These are phyloP conservation scores for Mucor sp. DNA, from an alignment of 371 early-diverging fungal species.

Conservation along the genomic window DNA sequence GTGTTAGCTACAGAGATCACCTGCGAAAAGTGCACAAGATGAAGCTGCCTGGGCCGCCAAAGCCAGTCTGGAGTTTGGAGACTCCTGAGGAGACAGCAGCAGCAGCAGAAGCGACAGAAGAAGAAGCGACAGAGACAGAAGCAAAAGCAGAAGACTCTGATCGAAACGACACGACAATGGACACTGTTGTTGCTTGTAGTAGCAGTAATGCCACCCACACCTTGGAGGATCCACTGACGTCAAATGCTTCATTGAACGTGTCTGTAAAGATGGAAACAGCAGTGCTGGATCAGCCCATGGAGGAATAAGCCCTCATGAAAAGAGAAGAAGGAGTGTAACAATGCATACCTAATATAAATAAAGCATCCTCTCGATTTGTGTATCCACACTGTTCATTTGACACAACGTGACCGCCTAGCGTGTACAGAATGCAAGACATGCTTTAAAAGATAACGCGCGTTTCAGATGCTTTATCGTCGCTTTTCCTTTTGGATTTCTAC, in stretches of 20 bases:
- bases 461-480: not conserved
- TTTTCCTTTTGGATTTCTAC: not conserved
- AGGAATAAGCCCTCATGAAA: not conserved
- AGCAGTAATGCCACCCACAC: not conserved
- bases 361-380: not conserved
- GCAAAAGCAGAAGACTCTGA: not conserved
- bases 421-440: not conserved
- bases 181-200: no score
- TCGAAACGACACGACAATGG: no score
- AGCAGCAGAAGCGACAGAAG: not conserved
- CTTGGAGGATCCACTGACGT: not conserved
- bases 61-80: not conserved
- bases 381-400: not conserved
- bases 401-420: not conserved
- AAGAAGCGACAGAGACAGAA: no score
- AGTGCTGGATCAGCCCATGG: not conserved
- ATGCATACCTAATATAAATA: not conserved
- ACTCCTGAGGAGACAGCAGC: not conserved
- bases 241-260: no score
- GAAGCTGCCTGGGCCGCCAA: not conserved
- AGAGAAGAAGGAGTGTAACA: no score
- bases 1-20: not conserved
- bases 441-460: not conserved
- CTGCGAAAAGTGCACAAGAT: not conserved
- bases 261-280: not conserved